A percentile compares a stretch with the other conserved stretches of the same genome.
Evolutionary conservation across 2,329 filamentous ascomycete genomes (phyloP).

Genomic region (Trichoderma lentiforme): DNA sequence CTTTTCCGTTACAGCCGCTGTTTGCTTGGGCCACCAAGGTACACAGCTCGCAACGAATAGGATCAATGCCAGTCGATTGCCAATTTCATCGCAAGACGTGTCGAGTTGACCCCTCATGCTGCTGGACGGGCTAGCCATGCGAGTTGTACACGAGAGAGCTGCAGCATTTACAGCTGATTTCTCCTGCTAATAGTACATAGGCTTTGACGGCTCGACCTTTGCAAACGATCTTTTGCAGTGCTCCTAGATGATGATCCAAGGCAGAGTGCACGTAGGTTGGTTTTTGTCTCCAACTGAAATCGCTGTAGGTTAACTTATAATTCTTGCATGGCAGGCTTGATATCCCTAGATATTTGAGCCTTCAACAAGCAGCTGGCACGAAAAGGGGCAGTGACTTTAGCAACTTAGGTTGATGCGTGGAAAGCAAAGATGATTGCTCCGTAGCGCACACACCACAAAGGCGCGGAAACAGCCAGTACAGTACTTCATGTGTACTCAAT

Average conservation of each 20-base stretch:
- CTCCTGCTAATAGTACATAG: not conserved
- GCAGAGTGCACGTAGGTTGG: not conserved
- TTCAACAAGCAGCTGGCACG: not conserved
- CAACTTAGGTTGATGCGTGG: not conserved
- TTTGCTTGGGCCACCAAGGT: not conserved
- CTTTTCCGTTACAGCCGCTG: constrained; percentile 5
- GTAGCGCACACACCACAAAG: not conserved
- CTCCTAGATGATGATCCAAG: not conserved
- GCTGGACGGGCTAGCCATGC: not conserved
- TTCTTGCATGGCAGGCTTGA: not conserved
- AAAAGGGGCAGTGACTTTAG: not conserved
- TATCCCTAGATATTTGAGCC: not conserved
- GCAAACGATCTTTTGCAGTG: not conserved
- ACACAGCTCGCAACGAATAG: not conserved
- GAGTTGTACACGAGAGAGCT: not conserved
- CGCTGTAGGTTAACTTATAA: not conserved
- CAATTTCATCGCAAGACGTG: not conserved
- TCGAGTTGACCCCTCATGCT: not conserved
- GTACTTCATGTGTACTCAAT: not conserved
- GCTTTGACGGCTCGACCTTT: not conserved
- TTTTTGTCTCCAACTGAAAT: not conserved
- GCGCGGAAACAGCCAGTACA: not conserved
- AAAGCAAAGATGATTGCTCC: not conserved
- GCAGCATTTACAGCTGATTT: not conserved
- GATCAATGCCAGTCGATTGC: not conserved